Percentiles rank a stretch among this genome's conserved stretches.
Evolutionary conservation across 1,284 basidiomycete species (phyloP).

Genomic region (Cryptococcus deneoformans): DNA sequence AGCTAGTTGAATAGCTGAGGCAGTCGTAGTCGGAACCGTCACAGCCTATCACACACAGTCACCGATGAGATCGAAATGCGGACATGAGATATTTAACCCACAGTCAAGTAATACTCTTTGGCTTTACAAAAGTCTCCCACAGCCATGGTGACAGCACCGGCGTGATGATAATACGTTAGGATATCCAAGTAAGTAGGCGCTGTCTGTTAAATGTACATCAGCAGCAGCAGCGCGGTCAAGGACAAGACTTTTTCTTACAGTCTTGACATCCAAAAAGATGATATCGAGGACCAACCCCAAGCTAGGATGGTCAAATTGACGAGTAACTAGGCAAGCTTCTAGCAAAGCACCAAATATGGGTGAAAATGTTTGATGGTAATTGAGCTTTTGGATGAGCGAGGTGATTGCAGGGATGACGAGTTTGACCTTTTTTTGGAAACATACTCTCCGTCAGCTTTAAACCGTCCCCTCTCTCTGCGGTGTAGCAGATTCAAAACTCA

Average conservation of each 20-base stretch:
- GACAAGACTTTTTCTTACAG: conserved; percentile 17
- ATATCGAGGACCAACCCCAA: conserved; percentile 8
- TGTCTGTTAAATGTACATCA: conserved; percentile 6
- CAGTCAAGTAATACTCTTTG: conserved; percentile 29
- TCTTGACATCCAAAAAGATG: conserved; percentile 21
- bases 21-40: conserved; percentile 25
- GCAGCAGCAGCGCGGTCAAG: not conserved
- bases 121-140: conserved; percentile 24
- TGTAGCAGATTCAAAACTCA: conserved; percentile 4
- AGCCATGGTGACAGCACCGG: conserved; percentile 32
- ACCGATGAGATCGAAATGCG: not conserved
- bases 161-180: conserved; percentile 44
- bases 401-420: conserved; percentile 17
- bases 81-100: conserved; percentile 10
- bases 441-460: not conserved
- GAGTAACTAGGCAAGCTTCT: conserved; percentile 25
- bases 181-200: conserved; percentile 34
- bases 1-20: conserved; percentile 40
- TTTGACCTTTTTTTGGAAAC: conserved; percentile 10
- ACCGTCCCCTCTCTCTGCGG: too few species aligned
- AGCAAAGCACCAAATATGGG: conserved; percentile 34
- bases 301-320: conserved; percentile 16
- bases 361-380: conserved; percentile 14
- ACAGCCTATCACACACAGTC: conserved; percentile 26
- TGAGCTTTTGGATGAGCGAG: conserved; percentile 12